These are phyloP conservation scores for Balansia obtecta DNA, from an alignment of 2,329 filamentous ascomycete genomes.

Conservation along the genomic window DNA sequence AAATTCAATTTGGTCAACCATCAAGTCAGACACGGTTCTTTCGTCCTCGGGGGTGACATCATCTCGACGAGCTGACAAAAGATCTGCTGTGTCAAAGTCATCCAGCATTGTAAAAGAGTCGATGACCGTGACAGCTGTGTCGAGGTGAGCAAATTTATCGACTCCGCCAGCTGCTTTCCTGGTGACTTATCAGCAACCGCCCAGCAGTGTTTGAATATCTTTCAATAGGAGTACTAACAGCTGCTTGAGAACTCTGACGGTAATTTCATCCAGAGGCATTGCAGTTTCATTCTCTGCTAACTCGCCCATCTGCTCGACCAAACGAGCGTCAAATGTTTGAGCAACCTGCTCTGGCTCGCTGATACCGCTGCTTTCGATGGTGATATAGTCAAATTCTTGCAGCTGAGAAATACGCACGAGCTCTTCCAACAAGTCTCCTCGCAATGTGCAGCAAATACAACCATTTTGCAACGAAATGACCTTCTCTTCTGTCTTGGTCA, in stretches of 20 bases:
- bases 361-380: conserved; percentile 61
- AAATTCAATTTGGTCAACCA: conserved; percentile 70
- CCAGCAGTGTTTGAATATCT: background rate
- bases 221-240: conserved; percentile 15
- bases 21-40: conserved; percentile 59
- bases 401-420: conserved; percentile 50
- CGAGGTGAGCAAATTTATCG: conserved; percentile 51
- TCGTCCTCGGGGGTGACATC: conserved; percentile 57
- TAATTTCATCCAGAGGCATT: conserved; percentile 21
- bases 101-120: conserved; percentile 62
- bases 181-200: background rate
- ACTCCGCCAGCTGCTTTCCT: conserved; percentile 47
- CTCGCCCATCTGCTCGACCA: conserved; percentile 32
- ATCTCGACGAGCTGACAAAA: conserved; percentile 50
- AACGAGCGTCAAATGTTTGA: conserved; percentile 54
- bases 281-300: conserved; percentile 19
- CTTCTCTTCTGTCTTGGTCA: conserved; percentile 49
- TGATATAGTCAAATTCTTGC: conserved; percentile 55
- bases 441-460: conserved; percentile 65
- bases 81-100: conserved; percentile 58
- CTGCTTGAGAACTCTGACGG: conserved; percentile 22
- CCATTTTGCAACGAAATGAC: conserved; percentile 59
- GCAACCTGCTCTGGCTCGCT: conserved; percentile 64
- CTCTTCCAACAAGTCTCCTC: conserved; percentile 59
- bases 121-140: conserved; percentile 61